phyloP scores from a whole-genome alignment of 2,329 filamentous ascomycete genomes.

The Tolypocladium pustulatum region DNA sequence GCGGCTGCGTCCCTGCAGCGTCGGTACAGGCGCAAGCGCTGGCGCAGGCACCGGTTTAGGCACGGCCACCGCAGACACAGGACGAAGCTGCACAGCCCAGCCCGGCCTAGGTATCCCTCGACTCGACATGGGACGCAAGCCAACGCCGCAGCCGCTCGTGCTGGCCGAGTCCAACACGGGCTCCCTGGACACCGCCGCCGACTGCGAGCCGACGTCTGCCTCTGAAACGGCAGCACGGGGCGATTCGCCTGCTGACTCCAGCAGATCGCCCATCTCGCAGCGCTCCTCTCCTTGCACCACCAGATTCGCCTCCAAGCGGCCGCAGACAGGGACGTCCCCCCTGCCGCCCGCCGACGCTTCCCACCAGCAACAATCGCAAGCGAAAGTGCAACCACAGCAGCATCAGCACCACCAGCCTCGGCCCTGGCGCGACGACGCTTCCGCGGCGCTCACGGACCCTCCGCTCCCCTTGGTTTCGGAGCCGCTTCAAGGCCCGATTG shows the following conservation, averaged over 20 bases:
- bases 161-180: constrained; percentile 29
- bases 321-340: constrained; percentile 10
- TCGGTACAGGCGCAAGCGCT: not conserved
- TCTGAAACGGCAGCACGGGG: constrained; percentile 15
- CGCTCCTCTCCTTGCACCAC: constrained; percentile 34
- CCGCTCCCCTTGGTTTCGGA: constrained; percentile 15
- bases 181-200: constrained; percentile 17
- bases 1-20: not conserved
- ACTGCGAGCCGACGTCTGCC: constrained; percentile 15
- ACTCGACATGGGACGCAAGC: constrained; percentile 43
- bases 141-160: constrained; percentile 46
- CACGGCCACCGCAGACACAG: not conserved
- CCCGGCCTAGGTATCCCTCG: not conserved
- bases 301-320: constrained; percentile 25
- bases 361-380: constrained; percentile 11
- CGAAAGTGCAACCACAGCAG: not conserved
- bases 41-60: not conserved
- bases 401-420: constrained; percentile 11
- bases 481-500: constrained; percentile 9
- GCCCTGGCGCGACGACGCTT: constrained; percentile 11
- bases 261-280: constrained; percentile 31
- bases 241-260: constrained; percentile 23
- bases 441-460: constrained; percentile 10
- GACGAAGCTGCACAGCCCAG: not conserved
- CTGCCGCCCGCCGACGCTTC: constrained; percentile 8